Percentiles rank a stretch among this genome's conserved stretches.
These are phyloP conservation scores for Sporodiniella umbellata DNA, from an alignment of 371 early-diverging fungal species.

Conservation along the genomic window DNA sequence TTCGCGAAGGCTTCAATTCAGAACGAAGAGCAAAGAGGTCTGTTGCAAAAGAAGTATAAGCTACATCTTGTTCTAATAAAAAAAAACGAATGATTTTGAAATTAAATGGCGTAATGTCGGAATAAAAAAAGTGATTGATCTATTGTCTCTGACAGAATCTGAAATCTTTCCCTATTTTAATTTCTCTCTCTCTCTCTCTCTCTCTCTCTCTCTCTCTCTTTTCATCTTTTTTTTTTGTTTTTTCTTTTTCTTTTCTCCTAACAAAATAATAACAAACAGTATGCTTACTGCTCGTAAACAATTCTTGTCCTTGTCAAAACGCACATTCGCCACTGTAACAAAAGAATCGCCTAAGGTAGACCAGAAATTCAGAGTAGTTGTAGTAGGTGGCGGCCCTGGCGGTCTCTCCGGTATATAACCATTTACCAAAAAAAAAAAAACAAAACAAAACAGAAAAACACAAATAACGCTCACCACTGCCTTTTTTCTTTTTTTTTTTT, in stretches of 20 bases:
- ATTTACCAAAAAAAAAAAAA: background rate
- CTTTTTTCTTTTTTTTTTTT: too few relatives aligned
- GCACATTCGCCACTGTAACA: slow-evolving; percentile 32
- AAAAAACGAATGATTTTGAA: background rate
- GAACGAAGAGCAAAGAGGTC: slow-evolving; percentile 27
- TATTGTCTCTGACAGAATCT: background rate
- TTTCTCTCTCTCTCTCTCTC: slow-evolving; percentile 1
- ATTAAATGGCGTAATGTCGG: background rate
- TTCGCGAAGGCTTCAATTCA: slow-evolving; percentile 40
- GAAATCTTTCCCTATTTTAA: background rate
- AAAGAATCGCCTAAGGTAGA: slow-evolving; percentile 18
- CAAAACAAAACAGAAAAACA: too few relatives aligned
- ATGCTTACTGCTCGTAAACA: slow-evolving; percentile 26
- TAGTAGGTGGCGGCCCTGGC: slow-evolving; percentile 68
- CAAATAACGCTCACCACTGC: too few relatives aligned
- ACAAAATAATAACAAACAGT: background rate
- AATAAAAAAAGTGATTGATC: background rate
- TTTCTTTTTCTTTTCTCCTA: background rate
- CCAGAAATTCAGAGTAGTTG: slow-evolving; percentile 58
- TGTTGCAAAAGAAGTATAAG: slow-evolving; percentile 33
- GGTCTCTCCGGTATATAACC: slow-evolving; percentile 53
- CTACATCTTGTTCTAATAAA: background rate
- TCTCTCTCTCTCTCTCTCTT: background rate
- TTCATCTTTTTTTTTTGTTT: slow-evolving; percentile 4
- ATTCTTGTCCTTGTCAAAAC: slow-evolving; percentile 16